A percentile compares a stretch with the other conserved stretches of the same genome.
phyloP scores from a whole-genome alignment of 2,329 filamentous ascomycete genomes.

The Aureobasidium subglaciale region DNA sequence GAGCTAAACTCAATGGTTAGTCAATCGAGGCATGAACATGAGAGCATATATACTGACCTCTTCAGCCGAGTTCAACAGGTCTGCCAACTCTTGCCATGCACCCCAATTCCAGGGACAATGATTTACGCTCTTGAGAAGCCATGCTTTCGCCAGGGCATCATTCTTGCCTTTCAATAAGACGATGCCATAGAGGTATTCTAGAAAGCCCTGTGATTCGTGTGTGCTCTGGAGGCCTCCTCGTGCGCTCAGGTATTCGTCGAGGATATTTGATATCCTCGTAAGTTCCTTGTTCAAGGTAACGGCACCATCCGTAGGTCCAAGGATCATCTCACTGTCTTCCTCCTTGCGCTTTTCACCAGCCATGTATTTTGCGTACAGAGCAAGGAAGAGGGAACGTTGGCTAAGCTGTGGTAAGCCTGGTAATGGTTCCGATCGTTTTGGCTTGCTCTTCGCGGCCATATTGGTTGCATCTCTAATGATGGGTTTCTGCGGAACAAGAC shows the following conservation, averaged over 20 bases:
- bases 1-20: slow-evolving; percentile 44
- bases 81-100: slow-evolving; percentile 87
- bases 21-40: too few species aligned
- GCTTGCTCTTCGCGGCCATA: slow-evolving; percentile 50
- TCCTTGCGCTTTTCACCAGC: slow-evolving; percentile 94
- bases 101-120: slow-evolving; percentile 95
- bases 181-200: slow-evolving; percentile 89
- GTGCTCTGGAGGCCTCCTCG: slow-evolving; percentile 35
- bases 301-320: slow-evolving; percentile 85
- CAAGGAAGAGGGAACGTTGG: slow-evolving; percentile 86
- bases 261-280: slow-evolving; percentile 61
- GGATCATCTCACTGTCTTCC: slow-evolving; percentile 94
- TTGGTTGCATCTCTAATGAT: slow-evolving; percentile 24
- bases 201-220: slow-evolving; percentile 65
- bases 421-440: slow-evolving; percentile 37
- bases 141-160: slow-evolving; percentile 74
- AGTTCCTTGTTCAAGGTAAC: slow-evolving; percentile 81
- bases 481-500: slow-evolving; percentile 48
- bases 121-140: slow-evolving; percentile 81
- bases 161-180: slow-evolving; percentile 87
- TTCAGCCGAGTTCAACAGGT: slow-evolving; percentile 69
- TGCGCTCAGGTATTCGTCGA: slow-evolving; percentile 75
- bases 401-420: slow-evolving; percentile 53
- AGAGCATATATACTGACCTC: slow-evolving; percentile 37
- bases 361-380: slow-evolving; percentile 85